Base-by-base conservation (phyloP, 2,329 filamentous ascomycete species). In the Emmonsiellopsis sp. region DNA sequence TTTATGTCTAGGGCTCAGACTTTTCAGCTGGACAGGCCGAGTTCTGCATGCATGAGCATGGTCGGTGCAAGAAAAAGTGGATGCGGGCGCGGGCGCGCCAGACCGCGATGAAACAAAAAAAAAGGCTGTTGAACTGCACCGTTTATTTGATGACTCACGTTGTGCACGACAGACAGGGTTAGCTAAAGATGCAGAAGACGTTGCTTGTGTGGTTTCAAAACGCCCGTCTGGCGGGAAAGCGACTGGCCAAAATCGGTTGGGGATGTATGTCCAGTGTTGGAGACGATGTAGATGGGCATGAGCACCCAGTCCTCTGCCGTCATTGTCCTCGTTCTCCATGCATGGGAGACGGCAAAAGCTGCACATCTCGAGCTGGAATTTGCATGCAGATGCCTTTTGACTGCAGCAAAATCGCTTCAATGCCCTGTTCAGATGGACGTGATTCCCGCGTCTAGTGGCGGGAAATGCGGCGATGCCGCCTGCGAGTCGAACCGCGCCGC, bases 131-230 rank as follows among this genome's bases (percentile, higher is more conserved):
- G 20, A 48, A 48, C 45, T 48, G 32, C 45, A 48, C 9, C 20
- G 10, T 40, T 20, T 38, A 49, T 40, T 15, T 30, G 11, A 30
- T 49, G 34, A 38, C 46, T 49, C 34, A 31, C 32, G 34, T 13
- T 49, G 13, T 49, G 46, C 46, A 38, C 10, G 20, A 26, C 20
- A 26, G 20, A 26, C 20, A 26, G 20, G 20, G 20, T 26, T 26
- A 26, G 20, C 20, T 26, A 38, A 20, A 11, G 34, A 31, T n/a
- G 9, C 15, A 9, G 15, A 13, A 26, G 35, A 31, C 40, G 20
- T 31, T 30, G 37, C 46, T 49, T 34, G 34, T 30, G 46, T 7
- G 16, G 46, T 49, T 49, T 49, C 46, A 49, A 40, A 49, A 40
- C 35, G 20, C 35, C 34, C n/a, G 15, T 15, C 16, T 30, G 11